A percentile compares a stretch with the other conserved stretches of the same genome.
Evolutionary conservation across 257 asterid species (phyloP).

Genomic region (Eucommia ulmoides): DNA sequence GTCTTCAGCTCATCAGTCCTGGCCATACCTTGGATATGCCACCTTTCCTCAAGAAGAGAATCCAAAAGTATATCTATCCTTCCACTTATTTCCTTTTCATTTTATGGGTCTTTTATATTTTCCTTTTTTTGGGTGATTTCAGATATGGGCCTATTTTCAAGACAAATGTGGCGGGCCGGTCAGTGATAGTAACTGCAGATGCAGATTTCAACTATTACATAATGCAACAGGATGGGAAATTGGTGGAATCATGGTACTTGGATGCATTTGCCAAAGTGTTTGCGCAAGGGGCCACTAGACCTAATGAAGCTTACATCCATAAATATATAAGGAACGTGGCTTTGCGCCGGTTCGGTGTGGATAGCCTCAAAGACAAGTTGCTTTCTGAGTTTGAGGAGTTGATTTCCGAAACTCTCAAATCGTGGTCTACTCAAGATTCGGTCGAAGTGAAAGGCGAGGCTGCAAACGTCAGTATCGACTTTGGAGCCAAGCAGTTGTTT

Average conservation of each 20-base stretch:
- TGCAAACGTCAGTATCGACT: conserved; percentile 59
- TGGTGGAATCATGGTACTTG: conserved; percentile 74
- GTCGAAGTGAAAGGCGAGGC: conserved; percentile 58
- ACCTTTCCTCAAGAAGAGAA: conserved; percentile 52
- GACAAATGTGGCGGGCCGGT: conserved; percentile 59
- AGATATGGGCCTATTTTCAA: conserved; percentile 70
- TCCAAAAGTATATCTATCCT: conserved; percentile 31
- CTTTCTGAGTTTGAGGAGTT: conserved; percentile 52
- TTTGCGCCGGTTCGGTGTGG: conserved; percentile 60
- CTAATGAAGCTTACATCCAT: conserved; percentile 61
- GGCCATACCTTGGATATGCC: conserved; percentile 33
- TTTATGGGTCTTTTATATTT: not conserved
- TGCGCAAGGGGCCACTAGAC: conserved; percentile 56
- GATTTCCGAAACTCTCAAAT: conserved; percentile 23
- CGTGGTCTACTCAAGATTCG: conserved; percentile 32
- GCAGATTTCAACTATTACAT: conserved; percentile 59
- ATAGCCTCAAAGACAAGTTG: conserved; percentile 63
- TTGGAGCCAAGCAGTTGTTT: conserved; percentile 72
- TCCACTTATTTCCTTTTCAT: not conserved
- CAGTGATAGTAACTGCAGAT: conserved; percentile 60
- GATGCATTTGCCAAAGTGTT: conserved; percentile 59
- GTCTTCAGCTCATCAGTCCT: conserved; percentile 45
- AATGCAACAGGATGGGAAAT: conserved; percentile 61
- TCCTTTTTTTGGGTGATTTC: conserved; percentile 10
- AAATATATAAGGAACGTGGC: conserved; percentile 77